Evolutionary conservation across 169 alveolate species (phyloP).

Genomic region (Plasmodium cynomolgi): DNA sequence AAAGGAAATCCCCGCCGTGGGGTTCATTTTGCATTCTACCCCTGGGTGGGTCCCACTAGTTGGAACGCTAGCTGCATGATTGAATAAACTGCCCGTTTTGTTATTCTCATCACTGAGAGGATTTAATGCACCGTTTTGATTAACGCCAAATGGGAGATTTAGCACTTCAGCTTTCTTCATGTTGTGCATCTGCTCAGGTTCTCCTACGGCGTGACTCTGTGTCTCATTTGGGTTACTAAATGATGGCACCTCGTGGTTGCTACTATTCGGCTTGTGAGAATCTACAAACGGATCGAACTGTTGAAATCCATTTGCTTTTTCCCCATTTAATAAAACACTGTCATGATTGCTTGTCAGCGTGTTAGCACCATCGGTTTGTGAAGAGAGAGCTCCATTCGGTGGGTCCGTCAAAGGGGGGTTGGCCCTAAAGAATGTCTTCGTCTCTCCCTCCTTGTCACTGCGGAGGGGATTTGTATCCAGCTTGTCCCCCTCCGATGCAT

Average conservation of each 20-base stretch:
- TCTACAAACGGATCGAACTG: not conserved
- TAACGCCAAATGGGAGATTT: not conserved
- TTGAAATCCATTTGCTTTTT: not conserved
- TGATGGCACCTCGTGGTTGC: not conserved
- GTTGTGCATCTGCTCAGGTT: not conserved
- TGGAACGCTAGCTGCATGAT: not conserved
- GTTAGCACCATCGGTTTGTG: not conserved
- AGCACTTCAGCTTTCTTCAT: not conserved
- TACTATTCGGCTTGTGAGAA: not conserved
- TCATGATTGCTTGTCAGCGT: not conserved
- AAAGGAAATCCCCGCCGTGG: not conserved
- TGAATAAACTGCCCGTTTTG: not conserved
- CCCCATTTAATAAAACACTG: not conserved
- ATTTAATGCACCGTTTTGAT: not conserved
- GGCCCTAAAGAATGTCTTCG: not conserved
- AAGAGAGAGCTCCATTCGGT: not conserved
- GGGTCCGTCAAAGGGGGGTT: not conserved
- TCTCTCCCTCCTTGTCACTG: not conserved
- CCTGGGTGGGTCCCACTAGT: not conserved
- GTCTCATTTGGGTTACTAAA: not conserved
- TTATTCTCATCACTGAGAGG: not conserved
- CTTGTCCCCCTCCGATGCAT: not conserved
- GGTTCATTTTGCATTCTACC: not conserved
- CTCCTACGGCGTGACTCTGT: not conserved
- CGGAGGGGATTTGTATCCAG: not conserved